Base-by-base conservation (phyloP, 306 rosid species). In the Vicia faba region DNA sequence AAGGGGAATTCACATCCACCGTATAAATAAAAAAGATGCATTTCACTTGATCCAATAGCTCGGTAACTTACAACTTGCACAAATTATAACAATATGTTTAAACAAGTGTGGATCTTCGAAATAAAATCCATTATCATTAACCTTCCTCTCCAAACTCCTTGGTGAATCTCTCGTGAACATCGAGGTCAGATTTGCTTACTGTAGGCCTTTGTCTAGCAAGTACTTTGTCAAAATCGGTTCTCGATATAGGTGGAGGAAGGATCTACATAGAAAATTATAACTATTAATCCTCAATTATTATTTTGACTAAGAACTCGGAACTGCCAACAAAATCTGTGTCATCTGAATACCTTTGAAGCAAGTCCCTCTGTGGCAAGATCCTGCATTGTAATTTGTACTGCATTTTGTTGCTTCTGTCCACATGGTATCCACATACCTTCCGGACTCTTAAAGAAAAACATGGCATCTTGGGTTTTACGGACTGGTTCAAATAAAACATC, bases 71-170 rank as follows among this genome's bases (percentile, higher is more conserved):
- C 90, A 79, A 80, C 67, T 84, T 54, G 43, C 36, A 56, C 87
- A 78, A 76, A 69, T 84, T 54, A 53, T 41, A 56, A 68, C 31
- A 67, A 58, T 79, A 78, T 64, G 69, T 74, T 58, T 59, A 14
- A 71, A 68, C 50, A 56, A 64, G 67, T 38, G 79, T 49, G 78
- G 85, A 80, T 78, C 70, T 39, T 81, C 19, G 67, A 66, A 25
- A 74, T n/a, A 66, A 77, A 75, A 58, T 71, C 75, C 76, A 76
- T 70, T 79, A 28, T 68, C 69, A 51, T 88, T 81, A 93, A 66
- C 99, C 99, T 85, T 95, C 99, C 84, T 95, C 99, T 72, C 99
- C 99, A 38, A 95, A 95, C 82, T 95, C 99, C 79, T 80, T 90
- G 0, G 99, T 95, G 79, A 95, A 95, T 85, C 91, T 86, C 91